Conservation (phyloP, 768 basidiomycete species). For the Boletus speciosus region DNA sequence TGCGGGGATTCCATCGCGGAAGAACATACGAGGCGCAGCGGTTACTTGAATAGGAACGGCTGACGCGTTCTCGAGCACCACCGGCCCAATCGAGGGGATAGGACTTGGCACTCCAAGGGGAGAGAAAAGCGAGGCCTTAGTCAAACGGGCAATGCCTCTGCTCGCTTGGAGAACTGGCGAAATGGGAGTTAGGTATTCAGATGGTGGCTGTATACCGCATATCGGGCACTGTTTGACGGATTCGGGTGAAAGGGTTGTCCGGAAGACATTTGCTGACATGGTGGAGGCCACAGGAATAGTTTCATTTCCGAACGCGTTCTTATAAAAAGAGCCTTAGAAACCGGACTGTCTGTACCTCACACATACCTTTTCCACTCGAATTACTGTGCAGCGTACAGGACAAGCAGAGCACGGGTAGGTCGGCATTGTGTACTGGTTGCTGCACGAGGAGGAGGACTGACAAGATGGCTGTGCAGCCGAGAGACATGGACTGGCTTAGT, state of each 20-base stretch:
- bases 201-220: constrained; percentile 27
- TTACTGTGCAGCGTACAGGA: constrained; percentile 3
- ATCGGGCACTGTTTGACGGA: constrained; percentile 28
- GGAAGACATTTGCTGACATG: constrained; percentile 22
- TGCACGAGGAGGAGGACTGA: constrained; percentile 22
- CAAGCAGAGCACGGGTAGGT: constrained; percentile 16
- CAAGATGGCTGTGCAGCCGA: constrained; percentile 23
- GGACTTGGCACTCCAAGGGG: constrained; percentile 22
- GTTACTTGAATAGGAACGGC: constrained; percentile 18
- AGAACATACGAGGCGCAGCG: constrained; percentile 27
- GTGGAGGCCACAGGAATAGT: constrained; percentile 30
- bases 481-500: constrained; percentile 33
- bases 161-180: constrained; percentile 21
- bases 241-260: constrained; percentile 31
- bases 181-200: constrained; percentile 13
- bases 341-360: constrained; percentile 13
- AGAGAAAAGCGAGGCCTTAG: constrained; percentile 25
- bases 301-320: constrained; percentile 33
- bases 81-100: constrained; percentile 16
- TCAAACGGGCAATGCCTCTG: constrained; percentile 30
- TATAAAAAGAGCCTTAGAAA: constrained; percentile 25
- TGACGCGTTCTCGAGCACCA: constrained; percentile 12
- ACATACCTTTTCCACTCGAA: constrained; percentile 21
- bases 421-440: constrained; percentile 14
- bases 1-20: constrained; percentile 24